These are phyloP conservation scores for Hypomontagnella submonticulosa DNA, from an alignment of 495 filamentous ascomycete genomes.

Conservation along the genomic window DNA sequence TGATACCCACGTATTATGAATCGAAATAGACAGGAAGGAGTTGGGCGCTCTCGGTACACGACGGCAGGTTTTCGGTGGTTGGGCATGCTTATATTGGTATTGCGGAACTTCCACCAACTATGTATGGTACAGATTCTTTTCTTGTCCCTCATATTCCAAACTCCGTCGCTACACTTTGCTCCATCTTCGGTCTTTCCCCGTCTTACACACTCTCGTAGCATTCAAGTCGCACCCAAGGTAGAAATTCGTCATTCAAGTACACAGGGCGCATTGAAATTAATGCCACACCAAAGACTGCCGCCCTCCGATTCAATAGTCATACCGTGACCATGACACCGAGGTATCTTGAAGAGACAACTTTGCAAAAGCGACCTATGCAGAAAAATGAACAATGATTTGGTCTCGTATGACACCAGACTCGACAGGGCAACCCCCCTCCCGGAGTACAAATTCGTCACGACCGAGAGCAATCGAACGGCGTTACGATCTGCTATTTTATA, in stretches of 20 bases:
- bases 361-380: neutral
- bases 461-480: slow-evolving; percentile 4
- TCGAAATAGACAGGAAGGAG: slow-evolving; percentile 26
- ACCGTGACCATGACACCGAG: slow-evolving; percentile 3
- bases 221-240: slow-evolving; percentile 19
- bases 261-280: slow-evolving; percentile 8
- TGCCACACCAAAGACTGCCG: slow-evolving; percentile 10
- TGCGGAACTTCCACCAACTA: slow-evolving; percentile 25
- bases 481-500: slow-evolving; percentile 8
- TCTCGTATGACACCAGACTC: neutral
- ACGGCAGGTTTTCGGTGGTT: slow-evolving; percentile 3
- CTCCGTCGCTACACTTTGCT: slow-evolving; percentile 17
- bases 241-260: slow-evolving; percentile 27
- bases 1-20: slow-evolving; percentile 39
- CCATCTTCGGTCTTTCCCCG: neutral
- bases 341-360: slow-evolving; percentile 14
- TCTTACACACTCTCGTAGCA: slow-evolving; percentile 13
- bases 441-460: slow-evolving; percentile 5
- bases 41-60: slow-evolving; percentile 28
- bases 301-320: slow-evolving; percentile 4
- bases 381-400: neutral
- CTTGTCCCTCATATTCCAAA: slow-evolving; percentile 28
- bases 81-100: slow-evolving; percentile 35
- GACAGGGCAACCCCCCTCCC: neutral
- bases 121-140: slow-evolving; percentile 40